phyloP scores from a whole-genome alignment of 2,329 filamentous ascomycete species.

The Stagonosporopsis tanaceti region DNA sequence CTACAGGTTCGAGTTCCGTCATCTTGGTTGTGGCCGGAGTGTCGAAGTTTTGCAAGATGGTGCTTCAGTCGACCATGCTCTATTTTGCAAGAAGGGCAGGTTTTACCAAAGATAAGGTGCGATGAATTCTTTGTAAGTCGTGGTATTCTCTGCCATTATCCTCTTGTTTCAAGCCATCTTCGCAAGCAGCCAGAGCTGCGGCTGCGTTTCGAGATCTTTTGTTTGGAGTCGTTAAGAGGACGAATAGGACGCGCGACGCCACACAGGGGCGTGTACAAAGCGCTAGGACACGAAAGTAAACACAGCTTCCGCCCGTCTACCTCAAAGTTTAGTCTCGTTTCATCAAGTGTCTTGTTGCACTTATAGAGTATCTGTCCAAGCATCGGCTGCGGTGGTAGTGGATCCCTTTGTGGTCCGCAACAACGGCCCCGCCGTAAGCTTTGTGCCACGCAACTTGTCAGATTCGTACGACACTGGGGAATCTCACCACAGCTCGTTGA shows the following conservation, averaged over 20 bases:
- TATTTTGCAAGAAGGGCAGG: neutral
- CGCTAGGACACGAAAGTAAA: neutral
- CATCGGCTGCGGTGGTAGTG: neutral
- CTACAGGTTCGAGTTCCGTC: conserved; percentile 18
- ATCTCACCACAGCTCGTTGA: neutral
- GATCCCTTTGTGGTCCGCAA: neutral
- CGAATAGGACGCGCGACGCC: neutral
- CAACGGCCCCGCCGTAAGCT: conserved; percentile 2
- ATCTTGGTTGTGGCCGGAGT: neutral
- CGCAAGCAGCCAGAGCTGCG: neutral
- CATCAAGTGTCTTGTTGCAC: neutral
- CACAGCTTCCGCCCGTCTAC: neutral
- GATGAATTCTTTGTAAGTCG: neutral
- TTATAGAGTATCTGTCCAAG: neutral
- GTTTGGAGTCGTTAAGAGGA: neutral
- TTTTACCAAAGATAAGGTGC: too few relatives aligned
- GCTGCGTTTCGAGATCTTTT: neutral
- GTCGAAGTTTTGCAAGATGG: neutral
- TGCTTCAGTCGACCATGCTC: neutral
- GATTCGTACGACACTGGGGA: neutral
- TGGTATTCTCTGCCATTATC: neutral
- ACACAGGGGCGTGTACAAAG: neutral
- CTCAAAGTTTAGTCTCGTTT: neutral
- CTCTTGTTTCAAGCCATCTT: neutral
- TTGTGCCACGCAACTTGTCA: neutral